phyloP scores from a whole-genome alignment of 805 yeast species.

The Yamadazyma laniorum region DNA sequence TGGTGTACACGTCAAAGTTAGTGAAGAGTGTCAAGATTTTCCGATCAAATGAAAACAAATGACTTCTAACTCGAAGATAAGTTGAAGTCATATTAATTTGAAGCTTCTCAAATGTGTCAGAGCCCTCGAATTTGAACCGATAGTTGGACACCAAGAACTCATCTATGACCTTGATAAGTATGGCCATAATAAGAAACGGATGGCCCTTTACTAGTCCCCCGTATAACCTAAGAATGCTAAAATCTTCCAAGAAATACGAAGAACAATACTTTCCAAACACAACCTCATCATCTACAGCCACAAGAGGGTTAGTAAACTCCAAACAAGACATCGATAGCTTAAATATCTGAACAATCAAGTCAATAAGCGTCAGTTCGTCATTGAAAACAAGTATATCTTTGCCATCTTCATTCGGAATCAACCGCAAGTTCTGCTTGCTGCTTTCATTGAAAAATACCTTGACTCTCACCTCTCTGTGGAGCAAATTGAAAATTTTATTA shows the following conservation, averaged over 20 bases:
- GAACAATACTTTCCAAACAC: conserved; percentile 8
- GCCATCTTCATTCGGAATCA: conserved; percentile 12
- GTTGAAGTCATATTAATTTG: conserved; percentile 7
- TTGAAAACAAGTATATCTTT: conserved; percentile 8
- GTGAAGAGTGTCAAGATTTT: conserved; percentile 1
- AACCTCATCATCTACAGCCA: conserved; percentile 1
- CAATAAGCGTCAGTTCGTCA: conserved; percentile 1
- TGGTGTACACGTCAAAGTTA: conserved; percentile 4
- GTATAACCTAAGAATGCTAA: conserved; percentile 21
- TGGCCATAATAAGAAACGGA: conserved; percentile 17
- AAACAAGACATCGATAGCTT: conserved; percentile 4
- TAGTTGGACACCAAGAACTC: conserved; percentile 16
- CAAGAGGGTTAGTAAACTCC: conserved; percentile 8
- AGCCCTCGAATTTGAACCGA: conserved; percentile 5
- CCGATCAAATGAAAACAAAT: conserved; percentile 11
- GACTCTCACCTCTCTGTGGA: conserved; percentile 7
- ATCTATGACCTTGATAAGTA: conserved; percentile 17
- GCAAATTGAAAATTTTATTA: conserved; percentile 2
- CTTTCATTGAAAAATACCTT: conserved; percentile 9
- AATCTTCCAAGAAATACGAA: conserved; percentile 18
- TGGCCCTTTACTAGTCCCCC: conserved; percentile 20
- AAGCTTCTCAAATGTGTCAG: conserved; percentile 1
- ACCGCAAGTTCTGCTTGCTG: background rate
- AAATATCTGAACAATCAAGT: conserved; percentile 7
- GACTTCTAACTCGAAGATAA: conserved; percentile 8